These are phyloP conservation scores for Penicillium griseofulvum DNA, from an alignment of 2,329 filamentous ascomycete species.

Conservation along the genomic window DNA sequence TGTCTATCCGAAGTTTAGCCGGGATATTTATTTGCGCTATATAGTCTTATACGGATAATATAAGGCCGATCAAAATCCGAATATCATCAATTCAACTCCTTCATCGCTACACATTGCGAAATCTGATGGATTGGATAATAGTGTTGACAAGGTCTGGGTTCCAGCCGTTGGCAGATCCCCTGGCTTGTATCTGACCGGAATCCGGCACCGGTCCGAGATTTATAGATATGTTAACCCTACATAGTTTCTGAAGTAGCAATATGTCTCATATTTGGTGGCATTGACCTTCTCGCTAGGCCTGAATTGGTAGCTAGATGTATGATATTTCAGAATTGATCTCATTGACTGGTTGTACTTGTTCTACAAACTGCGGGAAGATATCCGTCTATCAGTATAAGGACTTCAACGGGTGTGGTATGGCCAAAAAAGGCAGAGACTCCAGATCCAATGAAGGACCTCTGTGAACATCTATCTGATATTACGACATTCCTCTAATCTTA, in stretches of 20 bases:
- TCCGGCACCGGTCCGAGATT: no score
- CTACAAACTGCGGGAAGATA: not conserved
- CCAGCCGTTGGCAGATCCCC: no score
- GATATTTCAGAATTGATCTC: no score
- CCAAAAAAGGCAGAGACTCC: not conserved
- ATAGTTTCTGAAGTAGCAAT: no score
- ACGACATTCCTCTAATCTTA: not conserved
- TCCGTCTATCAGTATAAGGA: no score
- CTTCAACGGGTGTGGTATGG: no score
- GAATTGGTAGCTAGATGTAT: not conserved
- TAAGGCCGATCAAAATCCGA: not conserved
- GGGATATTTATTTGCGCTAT: not conserved
- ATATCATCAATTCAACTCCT: no score
- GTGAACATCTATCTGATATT: not conserved
- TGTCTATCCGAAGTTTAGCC: not conserved
- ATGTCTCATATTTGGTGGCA: not conserved
- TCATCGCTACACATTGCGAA: not conserved
- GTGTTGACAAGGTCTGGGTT: not conserved
- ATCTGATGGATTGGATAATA: not conserved
- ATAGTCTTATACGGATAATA: not conserved
- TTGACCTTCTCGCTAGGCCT: no score
- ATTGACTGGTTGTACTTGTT: not conserved
- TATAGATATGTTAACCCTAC: no score
- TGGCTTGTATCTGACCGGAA: not conserved
- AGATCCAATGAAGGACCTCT: not conserved